Conservation (phyloP, 1,284 basidiomycete genomes). For the Cryptococcus sp. region DNA sequence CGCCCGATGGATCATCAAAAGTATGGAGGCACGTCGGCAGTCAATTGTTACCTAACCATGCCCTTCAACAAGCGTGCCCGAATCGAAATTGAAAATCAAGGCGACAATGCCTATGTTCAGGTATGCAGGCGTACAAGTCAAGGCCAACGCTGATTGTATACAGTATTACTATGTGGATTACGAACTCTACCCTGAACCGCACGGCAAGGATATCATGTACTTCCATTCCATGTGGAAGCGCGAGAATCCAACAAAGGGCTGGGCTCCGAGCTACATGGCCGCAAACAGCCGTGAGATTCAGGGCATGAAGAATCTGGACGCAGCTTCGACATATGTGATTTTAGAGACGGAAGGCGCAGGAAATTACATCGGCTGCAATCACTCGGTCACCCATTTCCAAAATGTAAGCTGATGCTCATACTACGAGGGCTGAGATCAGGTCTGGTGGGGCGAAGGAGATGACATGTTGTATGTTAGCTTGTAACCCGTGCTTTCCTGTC, state of each 20-base stretch:
- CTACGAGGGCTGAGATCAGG: neutral
- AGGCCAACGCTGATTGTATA: neutral
- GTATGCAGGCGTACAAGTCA: neutral
- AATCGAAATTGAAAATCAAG: slow-evolving; percentile 5
- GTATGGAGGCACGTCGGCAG: slow-evolving; percentile 1
- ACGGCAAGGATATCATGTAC: neutral
- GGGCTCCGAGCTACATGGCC: slow-evolving; percentile 1
- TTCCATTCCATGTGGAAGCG: slow-evolving; percentile 3
- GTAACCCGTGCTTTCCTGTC: neutral
- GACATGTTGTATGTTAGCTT: neutral
- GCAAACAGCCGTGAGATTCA: neutral
- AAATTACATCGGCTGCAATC: slow-evolving; percentile 2
- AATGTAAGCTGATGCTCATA: neutral
- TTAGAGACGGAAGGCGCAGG: slow-evolving; percentile 1
- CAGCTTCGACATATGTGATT: neutral
- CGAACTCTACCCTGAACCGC: slow-evolving; percentile 2
- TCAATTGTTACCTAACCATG: slow-evolving; percentile 7
- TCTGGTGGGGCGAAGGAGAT: slow-evolving; percentile 4
- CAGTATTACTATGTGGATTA: slow-evolving; percentile 6
- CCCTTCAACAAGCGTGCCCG: slow-evolving; percentile 4
- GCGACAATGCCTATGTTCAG: slow-evolving; percentile 3
- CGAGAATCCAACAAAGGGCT: slow-evolving; percentile 3
- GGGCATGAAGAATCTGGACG: neutral
- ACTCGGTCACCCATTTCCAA: slow-evolving; percentile 2
- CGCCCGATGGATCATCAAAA: neutral